These are phyloP conservation scores for Cryptococcus deneoformans DNA, from an alignment of 1,284 basidiomycete genomes.

Conservation along the genomic window DNA sequence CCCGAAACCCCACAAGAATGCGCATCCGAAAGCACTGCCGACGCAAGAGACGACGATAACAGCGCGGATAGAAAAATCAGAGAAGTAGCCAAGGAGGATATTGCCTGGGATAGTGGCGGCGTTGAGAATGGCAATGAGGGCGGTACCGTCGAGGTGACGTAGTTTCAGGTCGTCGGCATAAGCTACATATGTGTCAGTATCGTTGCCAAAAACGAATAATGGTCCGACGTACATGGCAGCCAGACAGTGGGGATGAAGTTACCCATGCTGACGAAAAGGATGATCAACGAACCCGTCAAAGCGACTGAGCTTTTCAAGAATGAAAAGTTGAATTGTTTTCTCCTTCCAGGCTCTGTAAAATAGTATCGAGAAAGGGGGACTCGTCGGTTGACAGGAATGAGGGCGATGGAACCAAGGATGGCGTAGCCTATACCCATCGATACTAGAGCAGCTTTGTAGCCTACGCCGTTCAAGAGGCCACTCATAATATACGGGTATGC, in stretches of 20 bases:
- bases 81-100: conserved; percentile 39
- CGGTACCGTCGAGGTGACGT: conserved; percentile 37
- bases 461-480: conserved; percentile 39
- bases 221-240: conserved; percentile 37
- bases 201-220: neutral
- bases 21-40: conserved; percentile 35
- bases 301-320: conserved; percentile 30
- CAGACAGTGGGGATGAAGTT: conserved; percentile 48
- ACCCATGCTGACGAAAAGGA: conserved; percentile 41
- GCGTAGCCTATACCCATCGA: conserved; percentile 37
- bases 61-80: conserved; percentile 36
- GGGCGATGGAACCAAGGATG: conserved; percentile 27
- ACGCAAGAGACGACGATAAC: conserved; percentile 40
- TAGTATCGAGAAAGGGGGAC: conserved; percentile 31
- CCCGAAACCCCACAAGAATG: conserved; percentile 48
- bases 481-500: conserved; percentile 45
- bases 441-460: conserved; percentile 47
- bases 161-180: conserved; percentile 40
- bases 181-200: conserved; percentile 12
- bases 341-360: neutral
- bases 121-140: conserved; percentile 47
- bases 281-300: conserved; percentile 36
- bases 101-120: conserved; percentile 46
- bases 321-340: conserved; percentile 17
- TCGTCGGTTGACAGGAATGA: conserved; percentile 43